Conservation (phyloP, 2,329 filamentous ascomycete genomes). For the Trichocomaceae sp. region DNA sequence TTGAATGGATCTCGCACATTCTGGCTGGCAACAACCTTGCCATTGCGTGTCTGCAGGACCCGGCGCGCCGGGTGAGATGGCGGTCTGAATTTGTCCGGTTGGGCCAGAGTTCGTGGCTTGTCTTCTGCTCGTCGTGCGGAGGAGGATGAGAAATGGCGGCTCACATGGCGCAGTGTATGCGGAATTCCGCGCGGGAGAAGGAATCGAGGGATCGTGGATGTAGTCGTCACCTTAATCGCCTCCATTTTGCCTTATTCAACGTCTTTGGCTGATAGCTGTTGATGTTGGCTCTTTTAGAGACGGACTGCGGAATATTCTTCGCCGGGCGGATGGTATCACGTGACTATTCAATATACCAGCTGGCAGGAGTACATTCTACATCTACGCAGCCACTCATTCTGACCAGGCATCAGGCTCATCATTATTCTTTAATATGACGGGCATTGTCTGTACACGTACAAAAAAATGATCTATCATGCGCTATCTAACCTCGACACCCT, state of each 20-base stretch:
- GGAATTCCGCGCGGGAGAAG: constrained; percentile 55
- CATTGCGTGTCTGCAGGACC: constrained; percentile 43
- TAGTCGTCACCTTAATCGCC: too few relatives aligned
- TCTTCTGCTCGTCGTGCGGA: constrained; percentile 20
- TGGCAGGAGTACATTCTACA: too few relatives aligned
- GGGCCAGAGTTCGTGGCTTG: constrained; percentile 68
- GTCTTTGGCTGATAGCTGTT: not conserved
- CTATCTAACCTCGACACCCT: constrained; percentile 57
- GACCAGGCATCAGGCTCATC: not conserved
- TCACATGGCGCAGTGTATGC: constrained; percentile 22
- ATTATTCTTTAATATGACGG: not conserved
- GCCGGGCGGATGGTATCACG: too few relatives aligned
- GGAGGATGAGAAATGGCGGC: constrained; percentile 14
- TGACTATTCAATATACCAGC: too few relatives aligned
- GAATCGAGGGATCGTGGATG: constrained; percentile 53
- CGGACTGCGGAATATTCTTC: not conserved
- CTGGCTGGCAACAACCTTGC: constrained; percentile 16
- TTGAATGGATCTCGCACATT: constrained; percentile 46
- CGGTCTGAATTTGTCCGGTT: constrained; percentile 83
- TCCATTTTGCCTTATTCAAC: not conserved
- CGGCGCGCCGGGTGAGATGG: constrained; percentile 78
- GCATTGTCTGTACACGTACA: too few relatives aligned
- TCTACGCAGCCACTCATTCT: not conserved
- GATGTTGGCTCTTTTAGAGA: too few relatives aligned
- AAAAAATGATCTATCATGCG: too few relatives aligned